phyloP scores from a whole-genome alignment of 192 early-diverging fungal genomes.

The Obelidium mucronatum region DNA sequence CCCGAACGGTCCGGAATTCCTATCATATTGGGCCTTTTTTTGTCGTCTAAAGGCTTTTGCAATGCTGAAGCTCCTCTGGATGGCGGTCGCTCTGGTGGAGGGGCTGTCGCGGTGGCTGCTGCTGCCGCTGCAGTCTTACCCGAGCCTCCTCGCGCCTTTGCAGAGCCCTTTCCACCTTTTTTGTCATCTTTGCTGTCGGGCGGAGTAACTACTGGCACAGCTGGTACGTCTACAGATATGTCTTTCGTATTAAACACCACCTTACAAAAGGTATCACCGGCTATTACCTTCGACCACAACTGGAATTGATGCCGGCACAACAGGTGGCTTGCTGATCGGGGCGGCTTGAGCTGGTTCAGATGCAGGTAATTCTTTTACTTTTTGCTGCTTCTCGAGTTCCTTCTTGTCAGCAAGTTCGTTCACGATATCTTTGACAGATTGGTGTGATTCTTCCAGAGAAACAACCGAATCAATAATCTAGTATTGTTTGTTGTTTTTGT shows the following conservation, averaged over 20 bases:
- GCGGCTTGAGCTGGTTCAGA: not conserved
- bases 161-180: slow-evolving; percentile 39
- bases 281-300: no score
- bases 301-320: no score
- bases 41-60: not conserved
- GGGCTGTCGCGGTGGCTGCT: not conserved
- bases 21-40: slow-evolving; percentile 13
- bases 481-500: no score
- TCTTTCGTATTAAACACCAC: no score
- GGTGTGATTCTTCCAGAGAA: slow-evolving; percentile 10
- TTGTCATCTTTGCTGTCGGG: slow-evolving; percentile 35
- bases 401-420: slow-evolving; percentile 43
- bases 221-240: no score
- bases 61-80: slow-evolving; percentile 20
- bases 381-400: slow-evolving; percentile 50
- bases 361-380: slow-evolving; percentile 23
- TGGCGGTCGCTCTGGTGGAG: not conserved
- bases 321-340: no score
- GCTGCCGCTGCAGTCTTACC: slow-evolving; percentile 10
- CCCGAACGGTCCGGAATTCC: slow-evolving; percentile 23
- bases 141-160: slow-evolving; percentile 24
- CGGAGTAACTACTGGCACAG: not conserved
- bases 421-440: slow-evolving; percentile 35
- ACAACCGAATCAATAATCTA: slow-evolving; percentile 47
- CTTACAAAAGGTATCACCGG: no score